Conservation (phyloP, 169 alveolate species). For the Eimeria sp. region DNA sequence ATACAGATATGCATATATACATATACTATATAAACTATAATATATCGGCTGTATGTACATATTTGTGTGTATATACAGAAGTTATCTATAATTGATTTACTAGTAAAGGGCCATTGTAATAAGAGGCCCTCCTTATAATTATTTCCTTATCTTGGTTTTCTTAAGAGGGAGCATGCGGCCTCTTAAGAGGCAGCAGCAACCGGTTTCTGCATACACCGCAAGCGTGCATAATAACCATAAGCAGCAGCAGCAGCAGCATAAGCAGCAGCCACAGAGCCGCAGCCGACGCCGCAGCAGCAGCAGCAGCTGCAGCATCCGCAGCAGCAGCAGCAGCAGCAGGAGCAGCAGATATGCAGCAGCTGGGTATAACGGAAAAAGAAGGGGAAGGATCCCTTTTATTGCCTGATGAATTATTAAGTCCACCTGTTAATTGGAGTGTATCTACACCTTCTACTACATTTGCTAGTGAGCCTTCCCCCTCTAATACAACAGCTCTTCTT, state of each 20-base stretch:
- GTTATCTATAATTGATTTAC: no score
- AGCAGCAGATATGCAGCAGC: constrained; percentile 28
- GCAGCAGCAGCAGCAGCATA: constrained; percentile 40
- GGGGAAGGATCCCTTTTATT: constrained; percentile 11
- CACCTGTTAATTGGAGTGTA: constrained; percentile 7
- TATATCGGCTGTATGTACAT: no score
- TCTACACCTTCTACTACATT: constrained; percentile 5
- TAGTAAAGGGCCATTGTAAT: neutral
- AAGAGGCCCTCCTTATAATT: neutral
- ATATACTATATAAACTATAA: no score
- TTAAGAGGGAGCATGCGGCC: constrained; percentile 27
- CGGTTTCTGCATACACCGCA: neutral
- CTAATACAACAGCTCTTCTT: neutral
- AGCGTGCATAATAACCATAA: neutral
- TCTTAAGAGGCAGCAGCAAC: constrained; percentile 24
- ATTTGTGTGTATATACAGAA: neutral
- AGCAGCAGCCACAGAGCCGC: neutral
- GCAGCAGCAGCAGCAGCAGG: constrained; percentile 46
- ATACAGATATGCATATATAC: no score
- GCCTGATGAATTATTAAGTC: constrained; percentile 11
- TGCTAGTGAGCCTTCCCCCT: constrained; percentile 28
- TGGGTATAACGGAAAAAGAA: constrained; percentile 2
- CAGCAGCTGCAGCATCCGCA: constrained; percentile 18
- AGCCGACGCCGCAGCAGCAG: constrained; percentile 9
- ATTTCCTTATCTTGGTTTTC: neutral